Evolutionary conservation across 1,284 basidiomycete genomes (phyloP).

Genomic region (Pisolithus thermaeus): DNA sequence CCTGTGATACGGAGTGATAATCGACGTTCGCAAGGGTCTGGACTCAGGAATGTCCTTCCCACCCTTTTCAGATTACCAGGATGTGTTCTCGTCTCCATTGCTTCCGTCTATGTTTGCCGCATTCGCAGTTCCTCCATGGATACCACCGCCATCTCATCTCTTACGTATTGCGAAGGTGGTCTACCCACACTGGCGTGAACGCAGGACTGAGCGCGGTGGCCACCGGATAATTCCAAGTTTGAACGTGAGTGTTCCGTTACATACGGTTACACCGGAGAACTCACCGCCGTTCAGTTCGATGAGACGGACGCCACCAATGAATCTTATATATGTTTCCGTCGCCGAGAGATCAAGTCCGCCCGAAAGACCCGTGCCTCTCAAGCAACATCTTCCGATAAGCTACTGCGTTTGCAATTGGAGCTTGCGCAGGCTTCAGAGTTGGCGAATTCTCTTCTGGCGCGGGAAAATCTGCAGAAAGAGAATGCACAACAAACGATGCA

Average conservation of each 20-base stretch:
- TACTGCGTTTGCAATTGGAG: slow-evolving; percentile 77
- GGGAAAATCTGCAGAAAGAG: slow-evolving; percentile 76
- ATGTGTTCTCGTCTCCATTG: slow-evolving; percentile 56
- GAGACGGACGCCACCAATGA: slow-evolving; percentile 89
- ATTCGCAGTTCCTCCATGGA: slow-evolving; percentile 54
- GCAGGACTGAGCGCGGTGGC: slow-evolving; percentile 69
- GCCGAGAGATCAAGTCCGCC: slow-evolving; percentile 90
- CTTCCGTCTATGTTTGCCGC: slow-evolving; percentile 56
- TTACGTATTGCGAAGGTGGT: slow-evolving; percentile 61
- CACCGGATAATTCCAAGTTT: slow-evolving; percentile 75
- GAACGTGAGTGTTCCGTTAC: slow-evolving; percentile 50
- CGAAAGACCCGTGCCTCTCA: slow-evolving; percentile 94
- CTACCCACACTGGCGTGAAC: slow-evolving; percentile 80
- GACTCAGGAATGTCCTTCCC: slow-evolving; percentile 68
- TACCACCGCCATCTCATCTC: slow-evolving; percentile 53
- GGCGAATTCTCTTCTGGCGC: slow-evolving; percentile 59
- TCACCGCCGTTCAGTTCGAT: slow-evolving; percentile 56
- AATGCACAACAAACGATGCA: slow-evolving; percentile 50
- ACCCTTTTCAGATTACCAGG: slow-evolving; percentile 74
- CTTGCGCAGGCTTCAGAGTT: slow-evolving; percentile 70
- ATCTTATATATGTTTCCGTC: slow-evolving; percentile 97
- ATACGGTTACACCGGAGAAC: background rate
- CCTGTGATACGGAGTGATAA: background rate
- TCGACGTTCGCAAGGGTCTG: slow-evolving; percentile 41
- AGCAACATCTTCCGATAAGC: slow-evolving; percentile 82